Evolutionary conservation across 257 asterid genomes (phyloP), one percentile per base, ranked within the genome.

Genomic region (Rhazya stricta): DNA sequence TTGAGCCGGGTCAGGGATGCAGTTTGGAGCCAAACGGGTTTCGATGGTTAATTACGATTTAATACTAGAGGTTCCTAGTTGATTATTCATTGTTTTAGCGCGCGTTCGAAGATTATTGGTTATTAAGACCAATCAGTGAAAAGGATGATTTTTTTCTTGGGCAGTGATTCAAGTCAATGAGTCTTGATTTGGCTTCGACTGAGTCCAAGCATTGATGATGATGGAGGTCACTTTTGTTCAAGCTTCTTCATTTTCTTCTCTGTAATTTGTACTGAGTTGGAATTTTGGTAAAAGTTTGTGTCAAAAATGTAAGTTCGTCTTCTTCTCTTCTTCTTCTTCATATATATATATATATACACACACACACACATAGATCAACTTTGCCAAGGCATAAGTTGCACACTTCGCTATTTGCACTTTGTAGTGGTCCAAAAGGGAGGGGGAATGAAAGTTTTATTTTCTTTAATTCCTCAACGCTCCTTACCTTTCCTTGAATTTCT

Each of bases 11-110:
- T 93, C 10, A 83, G 98, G 15, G 98, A 93, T 50, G 96, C 97
- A 0, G 98, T 91, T 7, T 93, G 98, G 98, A 91, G 94, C 74
- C 98, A 90, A 76, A 93, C 98, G 67, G 96, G 97, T 61, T 93
- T 91, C 81, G 80, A 91, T 66, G 98, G 97, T 27, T 92, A 82
- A 71, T 36, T 39, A 32, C 51, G 9, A 6, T 19, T 53, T 29
- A 6, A 25, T 3, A 73, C 67, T 37, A 56, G 37, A 18, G 2
- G 30, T n/a, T 19, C 39, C 6, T 11, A 5, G 60, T 69, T 70
- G 4, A 78, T 77, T 27, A 62, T 70, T 69, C 61, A 25, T 46
- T 66, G 53, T 66, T 76, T 18, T n/a, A 53, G 36, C 56, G 48
- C 48, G 36, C 61, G 39, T 16, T 63, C 46, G 45, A 70, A 18